Evolutionary conservation across 1,284 basidiomycete genomes (phyloP), one percentile per base, ranked within the genome.

Genomic region (Termitomyces sp.): DNA sequence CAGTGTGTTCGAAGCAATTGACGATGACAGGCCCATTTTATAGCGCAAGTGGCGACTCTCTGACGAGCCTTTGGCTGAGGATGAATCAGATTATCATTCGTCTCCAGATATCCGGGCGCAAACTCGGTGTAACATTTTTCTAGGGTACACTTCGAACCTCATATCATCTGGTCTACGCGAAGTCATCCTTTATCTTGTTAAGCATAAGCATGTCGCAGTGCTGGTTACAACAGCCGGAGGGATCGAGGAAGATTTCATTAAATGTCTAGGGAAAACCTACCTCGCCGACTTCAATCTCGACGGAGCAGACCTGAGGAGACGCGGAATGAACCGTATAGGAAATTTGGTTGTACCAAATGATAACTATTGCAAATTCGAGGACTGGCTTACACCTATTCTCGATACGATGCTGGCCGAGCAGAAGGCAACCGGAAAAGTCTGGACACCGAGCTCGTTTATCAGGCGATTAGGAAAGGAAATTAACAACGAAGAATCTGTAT

Each of bases 331-430:
- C 66, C 84, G 97, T 30, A 96, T 99, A 61, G 97, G 97, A n/a
- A 99, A 99, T 66, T 81, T 99, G 40, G 76, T 99, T 53, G 88
- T 99, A 1, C 97, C 97, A 12, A 99, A 99, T 68, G 94, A 98
- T 65, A 99, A 99, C 68, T 99, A 99, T 72, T 98, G 97, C 83
- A 90, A 92, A 66, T 99, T 99, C 64, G 97, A 99, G 72, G 96
- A 99, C 69, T 99, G 97, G 97, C 83, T 99, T 10, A 89, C 87
- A 49, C 97, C 97, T 1, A 94, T 98, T 56, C 81, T 99, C 41
- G 91, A 99, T 68, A 70, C 77, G 42, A 94, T 99, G 94, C 81
- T 98, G 30, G 81, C 75, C 17, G 97, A 99, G 68, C 97, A 99
- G 73, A 80, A 83, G 60, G 70, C 75, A 54, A 77, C 71, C 30